phyloP scores from a whole-genome alignment of 1,284 basidiomycete species.

The Pisolithus thermaeus region DNA sequence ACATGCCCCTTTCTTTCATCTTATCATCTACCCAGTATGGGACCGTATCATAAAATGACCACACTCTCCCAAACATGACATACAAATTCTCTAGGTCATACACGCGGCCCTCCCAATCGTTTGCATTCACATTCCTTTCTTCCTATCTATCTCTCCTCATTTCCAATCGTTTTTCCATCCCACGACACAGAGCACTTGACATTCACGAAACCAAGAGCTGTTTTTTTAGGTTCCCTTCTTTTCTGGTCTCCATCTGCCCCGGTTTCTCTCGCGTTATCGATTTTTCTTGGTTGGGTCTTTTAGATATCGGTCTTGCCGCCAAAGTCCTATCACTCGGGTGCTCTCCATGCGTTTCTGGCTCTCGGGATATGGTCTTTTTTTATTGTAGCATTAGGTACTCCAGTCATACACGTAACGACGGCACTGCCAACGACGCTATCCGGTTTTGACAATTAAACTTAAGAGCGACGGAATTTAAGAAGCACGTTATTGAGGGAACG shows the following conservation, averaged over 20 bases:
- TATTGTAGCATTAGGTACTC: too few relatives aligned
- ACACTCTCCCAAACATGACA: not conserved
- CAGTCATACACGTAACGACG: too few relatives aligned
- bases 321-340: not conserved
- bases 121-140: constrained; percentile 9
- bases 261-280: not conserved
- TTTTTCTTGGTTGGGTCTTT: constrained; percentile 4
- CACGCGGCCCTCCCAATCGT: constrained; percentile 7
- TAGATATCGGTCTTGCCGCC: constrained; percentile 8
- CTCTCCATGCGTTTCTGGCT: not conserved
- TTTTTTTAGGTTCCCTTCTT: constrained; percentile 16
- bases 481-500: too few relatives aligned
- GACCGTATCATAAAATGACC: not conserved
- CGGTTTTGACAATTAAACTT: too few relatives aligned
- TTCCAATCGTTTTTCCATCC: constrained; percentile 6
- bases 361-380: too few relatives aligned
- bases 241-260: not conserved
- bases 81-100: constrained; percentile 12
- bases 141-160: constrained; percentile 1
- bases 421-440: too few relatives aligned
- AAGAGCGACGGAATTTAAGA: too few relatives aligned
- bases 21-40: not conserved
- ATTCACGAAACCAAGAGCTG: constrained; percentile 44
- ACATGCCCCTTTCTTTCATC: not conserved
- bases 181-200: constrained; percentile 31